A percentile compares a stretch with the other conserved stretches of the same genome.
Evolutionary conservation across 148 eudicot species (phyloP).

Genomic region (Suaeda aralocaspica): DNA sequence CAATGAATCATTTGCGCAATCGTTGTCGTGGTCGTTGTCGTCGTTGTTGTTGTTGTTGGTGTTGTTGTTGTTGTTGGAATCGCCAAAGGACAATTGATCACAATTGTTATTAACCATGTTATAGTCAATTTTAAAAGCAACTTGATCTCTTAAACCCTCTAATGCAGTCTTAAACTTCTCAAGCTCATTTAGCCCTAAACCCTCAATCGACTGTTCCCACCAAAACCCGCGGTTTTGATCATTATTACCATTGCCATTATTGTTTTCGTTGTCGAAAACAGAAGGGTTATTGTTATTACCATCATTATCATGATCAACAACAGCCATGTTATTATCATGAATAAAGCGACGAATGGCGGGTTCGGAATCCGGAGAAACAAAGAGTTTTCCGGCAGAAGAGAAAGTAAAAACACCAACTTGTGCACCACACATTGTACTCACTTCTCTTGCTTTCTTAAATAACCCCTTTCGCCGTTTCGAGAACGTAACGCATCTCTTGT

Average conservation of each 20-base stretch:
- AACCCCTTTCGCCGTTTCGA: conserved; percentile 12
- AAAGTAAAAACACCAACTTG: conserved; percentile 13
- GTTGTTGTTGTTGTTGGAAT: too few species aligned
- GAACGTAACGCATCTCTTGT: not conserved
- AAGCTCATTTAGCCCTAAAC: conserved; percentile 6
- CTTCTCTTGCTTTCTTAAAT: conserved; percentile 5
- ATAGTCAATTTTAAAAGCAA: not conserved
- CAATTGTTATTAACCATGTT: too few species aligned
- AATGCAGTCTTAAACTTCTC: too few species aligned
- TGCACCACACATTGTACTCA: not conserved
- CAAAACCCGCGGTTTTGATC: not conserved
- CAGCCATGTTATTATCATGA: not conserved
- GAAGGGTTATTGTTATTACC: not conserved
- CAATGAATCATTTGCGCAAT: too few species aligned
- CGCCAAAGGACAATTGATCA: too few species aligned
- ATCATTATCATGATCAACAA: too few species aligned
- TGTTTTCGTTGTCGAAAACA: not conserved
- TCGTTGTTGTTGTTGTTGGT: too few species aligned
- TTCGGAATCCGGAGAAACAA: conserved; percentile 6
- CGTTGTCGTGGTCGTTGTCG: too few species aligned
- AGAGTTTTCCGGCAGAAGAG: conserved; percentile 19
- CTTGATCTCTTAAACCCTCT: conserved; percentile 1
- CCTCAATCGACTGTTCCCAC: conserved; percentile 17
- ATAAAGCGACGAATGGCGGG: not conserved
- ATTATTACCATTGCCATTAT: not conserved